Base-by-base conservation (phyloP, 202 grass and related monocot genomes). In the Bolboschoenoplectus hybrid region DNA sequence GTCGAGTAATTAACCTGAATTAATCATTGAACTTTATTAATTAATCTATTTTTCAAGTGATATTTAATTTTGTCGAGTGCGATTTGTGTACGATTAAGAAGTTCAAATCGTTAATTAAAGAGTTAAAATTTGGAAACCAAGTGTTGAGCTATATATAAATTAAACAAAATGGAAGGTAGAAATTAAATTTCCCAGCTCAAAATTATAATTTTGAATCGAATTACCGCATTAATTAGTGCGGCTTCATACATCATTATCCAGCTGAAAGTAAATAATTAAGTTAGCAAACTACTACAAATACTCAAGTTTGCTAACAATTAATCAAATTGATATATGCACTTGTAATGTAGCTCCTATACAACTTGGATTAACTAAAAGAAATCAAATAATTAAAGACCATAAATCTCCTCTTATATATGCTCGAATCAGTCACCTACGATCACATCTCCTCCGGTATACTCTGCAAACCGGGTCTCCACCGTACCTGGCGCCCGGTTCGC, bases 401-500 rank as follows among this genome's bases (percentile, higher is more conserved):
- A 35, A 52, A 5, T 41, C 35, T 65, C 56, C n/a, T 43, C 36
- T 74, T 13, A 36, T 13, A 26, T 44, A 44, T 44, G 9, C n/a
- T 44, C 67, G 11, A 41, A 7, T 45, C 9, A 16, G 14, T 35
- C 9, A 4, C 53, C 47, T 36, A 16, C 26, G 26, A 26, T 70
- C 51, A 97, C 57, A 82, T 89, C 88, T 97, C 94, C 80, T 97
- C 94, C 35, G 94, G 94, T 85, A 97, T 97, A 85, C 91, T 97
- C 79, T 93, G 89, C 12, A 97, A 89, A 13, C 81, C 82, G 58
- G 94, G 94, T 81, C 90, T 84, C 94, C 94, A 93, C 76, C 90
- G 88, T 34, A 89, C 94, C 86, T 35, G 67, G 0, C 68, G 83
- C 38, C 85, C 57, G 81, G 87, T 83, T 14, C 82, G 68, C 66